Base-by-base conservation (phyloP, 257 asterid species). In the Przewalskia tangutica region DNA sequence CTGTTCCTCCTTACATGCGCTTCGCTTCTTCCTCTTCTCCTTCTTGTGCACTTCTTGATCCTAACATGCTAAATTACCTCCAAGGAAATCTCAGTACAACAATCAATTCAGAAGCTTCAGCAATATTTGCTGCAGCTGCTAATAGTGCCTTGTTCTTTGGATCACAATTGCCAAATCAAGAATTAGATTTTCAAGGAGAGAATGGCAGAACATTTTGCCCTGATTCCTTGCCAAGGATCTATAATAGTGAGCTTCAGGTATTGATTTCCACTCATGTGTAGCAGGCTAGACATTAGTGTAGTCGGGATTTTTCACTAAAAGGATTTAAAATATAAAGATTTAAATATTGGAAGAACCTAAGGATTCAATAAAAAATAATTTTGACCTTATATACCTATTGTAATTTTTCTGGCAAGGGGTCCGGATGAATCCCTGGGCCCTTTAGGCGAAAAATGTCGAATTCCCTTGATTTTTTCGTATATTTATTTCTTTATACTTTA, bases 201-300 rank as follows among this genome's bases (percentile, higher is more conserved):
- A 88, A 83, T 85, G 91, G 86, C 10, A 92, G 94, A 2, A 83
- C 88, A 42, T 92, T 91, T 53, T 80, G 91, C 51, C 88, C 91
- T 5, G 97, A 93, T 68, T 68, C 86, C 64, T 76, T 93, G 67
- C 85, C 92, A 5, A 88, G 91, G 81, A 84, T 86, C 27, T 91
- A 90, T 50, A 89, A 86, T 68, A 84, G 8, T 23, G 97, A 95
- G 5, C 92, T 93, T 81, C 98, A 93, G 98, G 98, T 93, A 88
- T 32, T 54, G 3, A 73, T 73, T 46, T 73, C 77, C 7, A 34
- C 34, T 65, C 73, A 65, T 58, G 42, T 38, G 42, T 27, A 27
- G 32, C 42, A 38, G 4, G 42, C 3, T 38, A 38, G 42, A 38
- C 4, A 5, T 4, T 38, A 6, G 42, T 6, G 4, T 5, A 38